Conservation (phyloP, 2,329 filamentous ascomycete genomes). For the Ophiostoma ulmi region DNA sequence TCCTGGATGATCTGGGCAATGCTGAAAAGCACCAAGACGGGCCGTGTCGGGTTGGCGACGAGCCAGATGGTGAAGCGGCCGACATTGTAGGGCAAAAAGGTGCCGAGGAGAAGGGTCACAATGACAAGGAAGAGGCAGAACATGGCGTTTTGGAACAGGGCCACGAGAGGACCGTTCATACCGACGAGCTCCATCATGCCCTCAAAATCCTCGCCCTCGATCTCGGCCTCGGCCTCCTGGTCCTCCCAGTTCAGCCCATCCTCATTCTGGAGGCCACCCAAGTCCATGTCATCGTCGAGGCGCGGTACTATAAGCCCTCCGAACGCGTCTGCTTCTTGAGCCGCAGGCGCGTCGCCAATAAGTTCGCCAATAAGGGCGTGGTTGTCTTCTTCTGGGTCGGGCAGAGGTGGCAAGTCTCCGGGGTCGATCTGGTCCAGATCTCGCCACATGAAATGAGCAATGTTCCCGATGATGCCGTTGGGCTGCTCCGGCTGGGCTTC, state of each 20-base stretch:
- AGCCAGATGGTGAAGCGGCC: conserved; percentile 79
- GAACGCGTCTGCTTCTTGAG: neutral
- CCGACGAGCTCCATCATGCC: conserved; percentile 94
- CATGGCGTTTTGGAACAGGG: conserved; percentile 87
- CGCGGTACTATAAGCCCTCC: neutral
- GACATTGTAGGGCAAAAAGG: conserved; percentile 88
- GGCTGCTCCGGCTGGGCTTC: neutral
- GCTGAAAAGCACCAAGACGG: conserved; percentile 67
- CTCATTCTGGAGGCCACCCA: conserved; percentile 28
- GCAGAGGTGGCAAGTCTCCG: conserved; percentile 44
- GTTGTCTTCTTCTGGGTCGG: conserved; percentile 32
- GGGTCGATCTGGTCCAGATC: conserved; percentile 50
- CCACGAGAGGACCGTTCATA: conserved; percentile 87
- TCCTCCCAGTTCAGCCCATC: conserved; percentile 28
- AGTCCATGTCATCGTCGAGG: conserved; percentile 49
- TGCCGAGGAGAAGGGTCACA: conserved; percentile 75
- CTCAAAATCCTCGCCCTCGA: conserved; percentile 90
- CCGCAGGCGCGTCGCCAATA: conserved; percentile 33
- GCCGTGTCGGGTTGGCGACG: conserved; percentile 71
- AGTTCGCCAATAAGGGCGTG: conserved; percentile 32
- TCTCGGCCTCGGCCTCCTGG: conserved; percentile 69
- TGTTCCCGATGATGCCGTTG: neutral
- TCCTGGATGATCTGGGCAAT: conserved; percentile 78
- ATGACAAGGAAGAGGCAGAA: conserved; percentile 90
- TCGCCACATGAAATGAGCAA: conserved; percentile 53